A percentile compares a stretch with the other conserved stretches of the same genome.
phyloP scores from a whole-genome alignment of 345 rosid species.

The Salix caprea region DNA sequence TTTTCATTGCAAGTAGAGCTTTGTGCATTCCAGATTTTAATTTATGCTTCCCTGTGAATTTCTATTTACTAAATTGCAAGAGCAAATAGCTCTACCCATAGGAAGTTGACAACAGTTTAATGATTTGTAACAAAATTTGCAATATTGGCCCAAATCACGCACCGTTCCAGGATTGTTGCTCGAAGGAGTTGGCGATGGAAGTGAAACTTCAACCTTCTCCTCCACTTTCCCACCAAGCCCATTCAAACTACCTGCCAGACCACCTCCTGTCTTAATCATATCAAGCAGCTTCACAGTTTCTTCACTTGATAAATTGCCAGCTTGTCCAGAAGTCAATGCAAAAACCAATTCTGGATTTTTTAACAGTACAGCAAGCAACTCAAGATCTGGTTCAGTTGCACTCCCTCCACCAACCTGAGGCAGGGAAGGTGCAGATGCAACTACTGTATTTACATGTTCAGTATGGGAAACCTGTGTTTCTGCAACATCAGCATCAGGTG shows the following conservation, averaged over 20 bases:
- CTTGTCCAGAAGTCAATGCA: slow-evolving; percentile 83
- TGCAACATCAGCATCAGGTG: slow-evolving; percentile 53
- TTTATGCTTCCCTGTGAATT: background rate
- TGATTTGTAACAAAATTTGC: slow-evolving; percentile 23
- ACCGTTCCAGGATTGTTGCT: slow-evolving; percentile 90
- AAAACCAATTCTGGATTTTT: slow-evolving; percentile 88
- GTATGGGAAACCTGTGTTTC: slow-evolving; percentile 46
- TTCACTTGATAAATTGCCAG: slow-evolving; percentile 51
- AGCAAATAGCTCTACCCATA: slow-evolving; percentile 6
- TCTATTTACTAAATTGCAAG: background rate
- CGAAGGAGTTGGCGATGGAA: slow-evolving; percentile 92
- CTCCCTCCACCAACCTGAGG: slow-evolving; percentile 28
- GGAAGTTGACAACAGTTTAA: slow-evolving; percentile 9
- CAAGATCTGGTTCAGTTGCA: slow-evolving; percentile 70
- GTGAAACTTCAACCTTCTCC: slow-evolving; percentile 80
- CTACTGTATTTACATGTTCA: slow-evolving; percentile 27
- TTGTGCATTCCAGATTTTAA: background rate
- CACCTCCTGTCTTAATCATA: slow-evolving; percentile 60
- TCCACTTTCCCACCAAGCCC: slow-evolving; percentile 37
- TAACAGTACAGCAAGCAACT: slow-evolving; percentile 86
- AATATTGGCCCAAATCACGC: slow-evolving; percentile 58
- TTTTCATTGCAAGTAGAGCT: background rate
- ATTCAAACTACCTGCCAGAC: slow-evolving; percentile 21
- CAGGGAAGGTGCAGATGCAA: slow-evolving; percentile 32
- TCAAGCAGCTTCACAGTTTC: slow-evolving; percentile 82